These are phyloP conservation scores for Sorghum bicolor DNA, from an alignment of 176 grass and related monocot species.

Conservation along the genomic window DNA sequence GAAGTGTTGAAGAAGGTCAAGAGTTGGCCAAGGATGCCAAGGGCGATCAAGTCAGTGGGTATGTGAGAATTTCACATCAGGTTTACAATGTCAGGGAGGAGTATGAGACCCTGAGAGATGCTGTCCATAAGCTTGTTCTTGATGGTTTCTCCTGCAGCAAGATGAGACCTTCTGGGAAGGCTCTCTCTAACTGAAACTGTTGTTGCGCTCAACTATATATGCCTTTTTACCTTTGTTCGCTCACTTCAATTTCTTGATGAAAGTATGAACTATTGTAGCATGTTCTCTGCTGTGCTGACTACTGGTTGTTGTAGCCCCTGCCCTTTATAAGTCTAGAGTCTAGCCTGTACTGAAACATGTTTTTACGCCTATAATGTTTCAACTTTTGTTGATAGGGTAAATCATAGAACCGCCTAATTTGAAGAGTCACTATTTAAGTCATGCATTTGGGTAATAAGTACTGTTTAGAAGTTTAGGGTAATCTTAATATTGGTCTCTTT, in stretches of 20 bases:
- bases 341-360: neutral
- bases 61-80: slow-evolving; percentile 85
- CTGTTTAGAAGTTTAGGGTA: too few relatives aligned
- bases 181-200: slow-evolving; percentile 13
- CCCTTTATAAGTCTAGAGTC: neutral
- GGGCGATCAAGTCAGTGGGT: slow-evolving; percentile 56
- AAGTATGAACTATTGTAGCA: neutral
- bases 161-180: slow-evolving; percentile 43
- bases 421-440: neutral
- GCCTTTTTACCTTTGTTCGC: neutral
- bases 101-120: slow-evolving; percentile 71
- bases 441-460: too few relatives aligned
- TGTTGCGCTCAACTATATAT: neutral
- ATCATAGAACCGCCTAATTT: neutral
- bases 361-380: neutral
- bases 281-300: neutral
- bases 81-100: slow-evolving; percentile 88
- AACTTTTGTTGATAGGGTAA: neutral
- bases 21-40: slow-evolving; percentile 28
- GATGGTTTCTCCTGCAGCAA: slow-evolving; percentile 76
- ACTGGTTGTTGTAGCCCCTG: neutral
- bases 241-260: neutral
- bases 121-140: slow-evolving; percentile 68
- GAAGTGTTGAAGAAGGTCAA: slow-evolving; percentile 31
- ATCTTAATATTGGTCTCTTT: too few relatives aligned